These are phyloP conservation scores for Candida hispaniensis DNA, from an alignment of 805 yeast species.

Conservation along the genomic window DNA sequence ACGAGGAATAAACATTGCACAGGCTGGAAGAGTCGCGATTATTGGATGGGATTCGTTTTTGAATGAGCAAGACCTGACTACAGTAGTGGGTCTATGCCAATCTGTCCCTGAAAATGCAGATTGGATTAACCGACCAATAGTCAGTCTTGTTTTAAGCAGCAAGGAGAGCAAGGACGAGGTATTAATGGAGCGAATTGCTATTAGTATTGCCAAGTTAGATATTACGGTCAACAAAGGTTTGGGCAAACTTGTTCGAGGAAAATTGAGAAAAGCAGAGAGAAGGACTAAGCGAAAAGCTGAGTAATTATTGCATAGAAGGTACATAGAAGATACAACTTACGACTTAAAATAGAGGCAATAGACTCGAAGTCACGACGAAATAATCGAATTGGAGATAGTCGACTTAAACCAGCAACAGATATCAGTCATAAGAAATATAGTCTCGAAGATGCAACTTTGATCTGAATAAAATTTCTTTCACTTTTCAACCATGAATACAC, in stretches of 20 bases:
- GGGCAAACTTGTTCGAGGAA: background rate
- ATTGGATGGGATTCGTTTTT: constrained; percentile 13
- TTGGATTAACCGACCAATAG: constrained; percentile 5
- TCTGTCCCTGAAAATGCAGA: constrained; percentile 5
- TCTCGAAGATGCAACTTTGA: background rate
- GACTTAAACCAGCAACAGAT: background rate
- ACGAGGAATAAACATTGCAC: constrained; percentile 6
- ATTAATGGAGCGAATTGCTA: constrained; percentile 11
- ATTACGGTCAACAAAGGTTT: constrained; percentile 3
- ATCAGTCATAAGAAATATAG: background rate
- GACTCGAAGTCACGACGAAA: too few species aligned
- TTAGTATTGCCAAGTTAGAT: constrained; percentile 3
- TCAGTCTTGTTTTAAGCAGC: constrained; percentile 2
- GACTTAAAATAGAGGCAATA: too few species aligned
- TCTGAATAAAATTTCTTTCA: background rate
- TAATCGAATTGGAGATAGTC: too few species aligned
- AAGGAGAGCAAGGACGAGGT: constrained; percentile 8
- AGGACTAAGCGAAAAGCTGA: background rate
- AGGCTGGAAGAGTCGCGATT: constrained; percentile 3
- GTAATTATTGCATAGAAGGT: too few species aligned
- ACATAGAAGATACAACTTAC: too few species aligned
- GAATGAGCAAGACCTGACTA: constrained; percentile 10
- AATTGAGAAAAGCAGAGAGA: background rate
- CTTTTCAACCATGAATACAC: background rate
- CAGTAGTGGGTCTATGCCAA: constrained; percentile 11